phyloP scores from a whole-genome alignment of 2,329 filamentous ascomycete species.

The Hypocreales sp. region DNA sequence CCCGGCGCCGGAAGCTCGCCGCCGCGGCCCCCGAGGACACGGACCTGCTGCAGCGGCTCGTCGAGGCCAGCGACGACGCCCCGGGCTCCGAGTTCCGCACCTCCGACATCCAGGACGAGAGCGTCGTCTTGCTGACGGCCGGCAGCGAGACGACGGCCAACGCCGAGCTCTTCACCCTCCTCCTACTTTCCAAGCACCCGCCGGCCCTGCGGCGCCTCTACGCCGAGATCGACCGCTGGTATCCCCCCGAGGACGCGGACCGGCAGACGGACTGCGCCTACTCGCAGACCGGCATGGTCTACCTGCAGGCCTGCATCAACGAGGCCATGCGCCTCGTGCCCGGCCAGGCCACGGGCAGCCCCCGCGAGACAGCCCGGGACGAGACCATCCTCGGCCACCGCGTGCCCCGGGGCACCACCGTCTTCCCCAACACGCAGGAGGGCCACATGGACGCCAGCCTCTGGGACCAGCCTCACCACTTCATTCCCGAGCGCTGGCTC shows the following conservation, averaged over 20 bases:
- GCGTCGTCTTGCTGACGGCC: constrained; percentile 2
- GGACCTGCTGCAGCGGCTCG: constrained; percentile 2
- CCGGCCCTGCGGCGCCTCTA: neutral
- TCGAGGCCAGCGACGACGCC: neutral
- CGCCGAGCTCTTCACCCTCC: constrained; percentile 1
- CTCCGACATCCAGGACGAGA: constrained; percentile 2
- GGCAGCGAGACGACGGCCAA: constrained; percentile 2
- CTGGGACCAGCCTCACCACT: neutral
- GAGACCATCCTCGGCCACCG: neutral
- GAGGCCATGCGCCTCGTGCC: constrained; percentile 1
- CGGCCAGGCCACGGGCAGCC: constrained; percentile 1
- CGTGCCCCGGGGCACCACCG: neutral
- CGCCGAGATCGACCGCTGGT: constrained; percentile 1
- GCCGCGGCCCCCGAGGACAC: neutral
- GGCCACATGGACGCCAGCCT: neutral
- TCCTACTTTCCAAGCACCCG: neutral
- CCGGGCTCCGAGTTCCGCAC: constrained; percentile 1
- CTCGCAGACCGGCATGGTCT: constrained; percentile 1
- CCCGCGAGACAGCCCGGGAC: neutral
- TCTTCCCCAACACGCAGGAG: constrained; percentile 1
- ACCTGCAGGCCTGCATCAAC: constrained; percentile 1
- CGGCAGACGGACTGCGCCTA: constrained; percentile 1
- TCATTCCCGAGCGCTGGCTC: constrained; percentile 1
- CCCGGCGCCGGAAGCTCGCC: neutral
- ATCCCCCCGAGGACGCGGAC: neutral